Evolutionary conservation across 306 rosid species (phyloP).

Genomic region (Trifolium fragiferum): DNA sequence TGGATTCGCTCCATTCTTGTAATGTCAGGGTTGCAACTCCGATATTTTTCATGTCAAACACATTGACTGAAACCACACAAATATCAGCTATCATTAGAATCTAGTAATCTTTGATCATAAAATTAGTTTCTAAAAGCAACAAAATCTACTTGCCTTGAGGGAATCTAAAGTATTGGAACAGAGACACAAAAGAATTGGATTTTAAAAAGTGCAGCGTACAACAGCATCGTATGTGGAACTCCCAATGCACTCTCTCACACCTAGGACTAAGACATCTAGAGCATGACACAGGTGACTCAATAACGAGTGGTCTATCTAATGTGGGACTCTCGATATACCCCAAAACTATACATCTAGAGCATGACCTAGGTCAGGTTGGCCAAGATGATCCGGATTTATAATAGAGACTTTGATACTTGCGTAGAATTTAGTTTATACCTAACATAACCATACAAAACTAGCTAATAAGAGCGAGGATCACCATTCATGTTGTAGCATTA

Average conservation of each 20-base stretch:
- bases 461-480: background rate
- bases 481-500: background rate
- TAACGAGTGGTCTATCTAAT: background rate
- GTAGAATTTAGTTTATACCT: background rate
- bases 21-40: constrained; percentile 72
- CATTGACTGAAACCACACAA: constrained; percentile 69
- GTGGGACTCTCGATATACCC: background rate
- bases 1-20: constrained; percentile 63
- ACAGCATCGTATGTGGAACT: background rate
- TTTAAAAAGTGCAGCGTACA: background rate
- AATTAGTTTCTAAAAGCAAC: background rate
- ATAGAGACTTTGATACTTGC: background rate
- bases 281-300: background rate
- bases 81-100: constrained; percentile 22
- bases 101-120: constrained; percentile 8
- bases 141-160: background rate
- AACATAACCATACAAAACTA: background rate
- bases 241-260: background rate
- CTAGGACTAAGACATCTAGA: background rate
- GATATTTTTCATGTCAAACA: constrained; percentile 79
- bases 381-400: background rate
- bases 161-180: constrained; percentile 7
- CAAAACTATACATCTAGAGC: too few relatives aligned
- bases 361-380: background rate
- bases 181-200: background rate